Conservation (phyloP, 371 early-diverging fungal species). For the Mortierella sp. region DNA sequence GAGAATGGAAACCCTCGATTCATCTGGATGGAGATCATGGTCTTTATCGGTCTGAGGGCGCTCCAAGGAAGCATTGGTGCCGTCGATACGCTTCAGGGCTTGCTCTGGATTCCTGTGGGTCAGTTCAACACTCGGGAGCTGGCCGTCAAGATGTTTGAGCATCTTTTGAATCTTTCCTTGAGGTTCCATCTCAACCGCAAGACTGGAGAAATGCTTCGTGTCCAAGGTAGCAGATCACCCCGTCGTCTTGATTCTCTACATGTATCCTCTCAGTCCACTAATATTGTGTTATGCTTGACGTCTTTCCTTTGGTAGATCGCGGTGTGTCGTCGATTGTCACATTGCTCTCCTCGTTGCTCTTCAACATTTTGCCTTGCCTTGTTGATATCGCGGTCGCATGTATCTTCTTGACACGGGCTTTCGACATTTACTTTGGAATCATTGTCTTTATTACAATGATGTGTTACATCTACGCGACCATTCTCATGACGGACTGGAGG, state of each 20-base stretch:
- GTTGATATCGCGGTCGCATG: constrained; percentile 91
- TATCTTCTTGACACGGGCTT: constrained; percentile 74
- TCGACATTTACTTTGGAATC: constrained; percentile 84
- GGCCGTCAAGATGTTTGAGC: constrained; percentile 88
- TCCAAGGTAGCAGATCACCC: constrained; percentile 60
- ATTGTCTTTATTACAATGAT: constrained; percentile 92
- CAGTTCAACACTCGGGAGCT: constrained; percentile 92
- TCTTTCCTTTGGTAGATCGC: constrained; percentile 75
- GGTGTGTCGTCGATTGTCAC: constrained; percentile 87
- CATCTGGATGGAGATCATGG: constrained; percentile 76
- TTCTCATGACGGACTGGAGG: constrained; percentile 94
- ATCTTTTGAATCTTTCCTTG: constrained; percentile 84
- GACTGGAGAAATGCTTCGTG: constrained; percentile 93
- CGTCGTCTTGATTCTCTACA: not conserved
- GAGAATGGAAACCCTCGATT: constrained; percentile 52
- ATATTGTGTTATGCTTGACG: constrained; percentile 36
- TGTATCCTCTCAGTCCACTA: not conserved
- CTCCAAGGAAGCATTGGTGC: constrained; percentile 89
- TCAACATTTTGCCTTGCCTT: constrained; percentile 91
- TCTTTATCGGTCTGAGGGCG: constrained; percentile 80
- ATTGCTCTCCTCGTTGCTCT: constrained; percentile 84
- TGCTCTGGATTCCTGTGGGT: constrained; percentile 92
- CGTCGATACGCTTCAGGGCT: constrained; percentile 82
- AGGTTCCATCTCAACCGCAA: constrained; percentile 94
- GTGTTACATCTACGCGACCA: constrained; percentile 85